Conservation (phyloP, 2,329 filamentous ascomycete genomes). For the Grosmannia clavigera region DNA sequence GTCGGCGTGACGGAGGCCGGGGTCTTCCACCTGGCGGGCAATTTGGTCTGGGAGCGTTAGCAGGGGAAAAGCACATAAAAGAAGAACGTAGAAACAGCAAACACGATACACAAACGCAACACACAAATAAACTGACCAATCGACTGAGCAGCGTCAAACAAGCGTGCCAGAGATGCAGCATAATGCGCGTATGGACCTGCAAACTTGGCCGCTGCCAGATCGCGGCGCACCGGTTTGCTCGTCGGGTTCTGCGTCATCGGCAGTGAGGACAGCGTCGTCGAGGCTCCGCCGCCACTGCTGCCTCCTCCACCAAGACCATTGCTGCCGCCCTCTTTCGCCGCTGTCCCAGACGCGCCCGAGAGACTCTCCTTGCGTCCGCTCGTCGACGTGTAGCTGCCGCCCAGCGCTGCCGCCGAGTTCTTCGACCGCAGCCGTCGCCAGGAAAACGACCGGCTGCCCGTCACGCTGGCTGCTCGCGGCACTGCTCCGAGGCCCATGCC, state of each 20-base stretch:
- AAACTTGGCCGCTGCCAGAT: constrained; percentile 57
- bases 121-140: constrained; percentile 54
- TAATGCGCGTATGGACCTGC: constrained; percentile 79
- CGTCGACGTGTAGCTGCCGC: constrained; percentile 34
- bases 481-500: constrained; percentile 17
- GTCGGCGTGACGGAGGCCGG: constrained; percentile 79
- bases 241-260: constrained; percentile 61
- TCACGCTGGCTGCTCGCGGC: constrained; percentile 46
- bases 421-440: constrained; percentile 88
- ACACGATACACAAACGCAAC: background rate
- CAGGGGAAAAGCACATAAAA: background rate
- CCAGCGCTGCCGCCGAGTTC: constrained; percentile 57
- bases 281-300: constrained; percentile 15
- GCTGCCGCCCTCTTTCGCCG: background rate
- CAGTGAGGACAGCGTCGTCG: constrained; percentile 48
- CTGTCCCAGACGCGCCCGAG: constrained; percentile 23
- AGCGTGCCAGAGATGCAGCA: constrained; percentile 75
- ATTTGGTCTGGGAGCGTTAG: constrained; percentile 60
- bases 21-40: constrained; percentile 89
- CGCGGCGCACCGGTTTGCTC: constrained; percentile 58
- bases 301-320: constrained; percentile 12
- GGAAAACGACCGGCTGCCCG: constrained; percentile 71
- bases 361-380: constrained; percentile 31
- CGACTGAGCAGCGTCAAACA: constrained; percentile 89
- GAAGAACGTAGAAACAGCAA: background rate